phyloP scores from a whole-genome alignment of 164 flowering plant genomes.

The Dillenia suffruticosa region DNA sequence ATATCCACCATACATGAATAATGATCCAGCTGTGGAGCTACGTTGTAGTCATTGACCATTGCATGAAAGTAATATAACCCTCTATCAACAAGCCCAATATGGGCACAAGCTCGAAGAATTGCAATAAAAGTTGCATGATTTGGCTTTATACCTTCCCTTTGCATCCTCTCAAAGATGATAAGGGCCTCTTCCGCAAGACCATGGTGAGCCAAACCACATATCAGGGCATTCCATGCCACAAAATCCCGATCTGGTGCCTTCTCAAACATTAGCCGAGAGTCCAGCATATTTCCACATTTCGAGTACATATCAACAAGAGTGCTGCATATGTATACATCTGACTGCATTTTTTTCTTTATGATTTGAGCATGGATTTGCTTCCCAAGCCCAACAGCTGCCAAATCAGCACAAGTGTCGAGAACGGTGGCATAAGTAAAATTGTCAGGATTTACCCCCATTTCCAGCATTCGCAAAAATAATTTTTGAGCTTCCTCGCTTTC shows the following conservation, averaged over 20 bases:
- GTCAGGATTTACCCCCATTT: slow-evolving; percentile 61
- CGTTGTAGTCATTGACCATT: slow-evolving; percentile 43
- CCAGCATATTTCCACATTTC: slow-evolving; percentile 78
- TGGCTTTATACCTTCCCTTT: slow-evolving; percentile 44
- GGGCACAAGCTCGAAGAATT: slow-evolving; percentile 77
- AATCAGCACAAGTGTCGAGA: slow-evolving; percentile 77
- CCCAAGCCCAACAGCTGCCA: slow-evolving; percentile 69
- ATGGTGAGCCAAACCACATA: slow-evolving; percentile 68
- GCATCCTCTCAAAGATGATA: slow-evolving; percentile 50
- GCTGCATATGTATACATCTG: slow-evolving; percentile 61
- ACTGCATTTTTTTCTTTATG: slow-evolving; percentile 57
- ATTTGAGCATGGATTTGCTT: slow-evolving; percentile 82
- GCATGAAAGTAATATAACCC: slow-evolving; percentile 48
- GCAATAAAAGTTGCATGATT: slow-evolving; percentile 80
- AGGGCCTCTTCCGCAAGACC: slow-evolving; percentile 70
- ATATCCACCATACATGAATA: slow-evolving; percentile 82
- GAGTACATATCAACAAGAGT: slow-evolving; percentile 88
- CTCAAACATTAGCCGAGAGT: slow-evolving; percentile 52
- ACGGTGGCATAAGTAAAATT: slow-evolving; percentile 79
- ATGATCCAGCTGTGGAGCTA: slow-evolving; percentile 73
- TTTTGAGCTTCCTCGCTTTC: slow-evolving; percentile 69
- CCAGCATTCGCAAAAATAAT: slow-evolving; percentile 55
- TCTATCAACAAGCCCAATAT: slow-evolving; percentile 52
- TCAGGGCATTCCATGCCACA: slow-evolving; percentile 88
- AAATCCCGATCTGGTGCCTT: slow-evolving; percentile 51